Conservation (phyloP, 129 eudicot species). For the Centella asiatica region DNA sequence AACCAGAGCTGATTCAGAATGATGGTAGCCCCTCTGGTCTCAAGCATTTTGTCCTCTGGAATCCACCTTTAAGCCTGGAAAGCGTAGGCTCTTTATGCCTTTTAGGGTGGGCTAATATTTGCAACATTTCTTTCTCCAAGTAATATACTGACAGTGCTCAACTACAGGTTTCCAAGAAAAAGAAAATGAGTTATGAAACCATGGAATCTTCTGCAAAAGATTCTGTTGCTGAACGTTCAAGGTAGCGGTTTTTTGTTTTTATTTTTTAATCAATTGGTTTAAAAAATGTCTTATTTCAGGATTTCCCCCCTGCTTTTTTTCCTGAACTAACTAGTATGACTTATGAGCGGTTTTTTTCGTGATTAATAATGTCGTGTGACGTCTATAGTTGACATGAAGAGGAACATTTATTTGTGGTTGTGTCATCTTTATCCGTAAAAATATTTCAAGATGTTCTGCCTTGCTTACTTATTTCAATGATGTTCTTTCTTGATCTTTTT, state of each 20-base stretch:
- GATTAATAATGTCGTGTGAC: no score
- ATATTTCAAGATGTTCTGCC: no score
- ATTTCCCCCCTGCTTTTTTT: no score
- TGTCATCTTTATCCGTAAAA: neutral
- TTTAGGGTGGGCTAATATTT: constrained; percentile 1
- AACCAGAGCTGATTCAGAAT: constrained; percentile 65
- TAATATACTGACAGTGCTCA: constrained; percentile 11
- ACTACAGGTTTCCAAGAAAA: constrained; percentile 51
- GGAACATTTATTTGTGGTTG: no score
- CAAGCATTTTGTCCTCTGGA: constrained; percentile 83
- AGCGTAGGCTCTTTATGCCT: constrained; percentile 39
- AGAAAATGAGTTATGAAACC: constrained; percentile 23
- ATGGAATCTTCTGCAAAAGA: constrained; percentile 20
- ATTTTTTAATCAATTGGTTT: no score
- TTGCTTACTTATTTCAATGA: no score
- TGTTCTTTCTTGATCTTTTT: neutral
- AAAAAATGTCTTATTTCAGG: no score
- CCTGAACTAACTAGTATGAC: no score
- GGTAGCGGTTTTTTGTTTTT: constrained; percentile 43
- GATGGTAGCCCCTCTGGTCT: constrained; percentile 97
- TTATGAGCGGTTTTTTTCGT: no score
- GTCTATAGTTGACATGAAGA: no score
- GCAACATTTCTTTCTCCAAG: constrained; percentile 5
- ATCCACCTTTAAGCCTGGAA: constrained; percentile 71
- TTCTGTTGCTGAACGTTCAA: constrained; percentile 51